phyloP scores from a whole-genome alignment of 208 protist species.

The Porcisia hertigi region DNA sequence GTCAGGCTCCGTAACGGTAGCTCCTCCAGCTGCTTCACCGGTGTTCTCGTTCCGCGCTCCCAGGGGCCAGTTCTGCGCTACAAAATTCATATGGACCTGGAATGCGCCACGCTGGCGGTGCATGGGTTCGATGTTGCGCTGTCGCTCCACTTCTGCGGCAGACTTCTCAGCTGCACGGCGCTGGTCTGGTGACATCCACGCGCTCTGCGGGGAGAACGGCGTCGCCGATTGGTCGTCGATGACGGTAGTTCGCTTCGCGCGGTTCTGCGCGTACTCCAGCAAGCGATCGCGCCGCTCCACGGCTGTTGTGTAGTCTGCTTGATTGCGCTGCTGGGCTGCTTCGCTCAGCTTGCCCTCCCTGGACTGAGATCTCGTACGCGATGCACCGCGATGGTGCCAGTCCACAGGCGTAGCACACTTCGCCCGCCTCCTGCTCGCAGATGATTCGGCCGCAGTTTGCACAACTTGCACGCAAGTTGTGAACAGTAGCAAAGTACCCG shows the following conservation, averaged over 20 bases:
- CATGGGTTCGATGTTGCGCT: constrained; percentile 58
- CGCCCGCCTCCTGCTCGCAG: constrained; percentile 85
- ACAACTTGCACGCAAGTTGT: constrained; percentile 80
- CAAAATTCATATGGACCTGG: constrained; percentile 78
- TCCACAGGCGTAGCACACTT: constrained; percentile 84
- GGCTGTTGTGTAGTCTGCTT: constrained; percentile 64
- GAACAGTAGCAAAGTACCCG: constrained; percentile 86
- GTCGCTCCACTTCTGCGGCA: constrained; percentile 48
- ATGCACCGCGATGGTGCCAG: constrained; percentile 69
- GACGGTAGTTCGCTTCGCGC: constrained; percentile 76
- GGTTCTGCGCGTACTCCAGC: constrained; percentile 73
- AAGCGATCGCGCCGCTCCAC: constrained; percentile 72
- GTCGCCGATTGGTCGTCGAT: constrained; percentile 87
- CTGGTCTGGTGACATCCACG: constrained; percentile 77
- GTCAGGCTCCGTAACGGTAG: background rate
- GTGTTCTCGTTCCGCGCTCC: constrained; percentile 41
- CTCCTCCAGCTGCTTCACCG: background rate
- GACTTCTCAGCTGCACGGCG: constrained; percentile 55
- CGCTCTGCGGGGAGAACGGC: constrained; percentile 69
- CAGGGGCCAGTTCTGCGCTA: constrained; percentile 68
- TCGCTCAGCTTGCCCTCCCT: constrained; percentile 78
- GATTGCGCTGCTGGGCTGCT: constrained; percentile 64
- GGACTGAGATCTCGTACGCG: constrained; percentile 77
- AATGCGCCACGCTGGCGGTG: constrained; percentile 66
- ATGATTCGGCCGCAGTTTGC: constrained; percentile 91